phyloP scores from a whole-genome alignment of 768 basidiomycete species.

The Naematelia encephala region DNA sequence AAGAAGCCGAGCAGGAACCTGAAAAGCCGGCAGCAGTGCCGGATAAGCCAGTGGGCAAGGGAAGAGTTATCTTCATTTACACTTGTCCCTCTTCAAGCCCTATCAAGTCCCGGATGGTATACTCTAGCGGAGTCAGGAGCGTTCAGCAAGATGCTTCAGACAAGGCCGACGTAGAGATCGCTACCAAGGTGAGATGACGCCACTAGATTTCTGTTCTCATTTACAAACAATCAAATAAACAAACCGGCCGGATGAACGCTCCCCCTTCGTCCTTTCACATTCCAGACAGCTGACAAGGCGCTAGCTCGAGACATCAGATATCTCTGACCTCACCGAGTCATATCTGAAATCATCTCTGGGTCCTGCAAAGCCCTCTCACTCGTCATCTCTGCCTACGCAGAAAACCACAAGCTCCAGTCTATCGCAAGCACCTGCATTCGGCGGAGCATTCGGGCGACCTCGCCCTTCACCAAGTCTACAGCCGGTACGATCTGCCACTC shows the following conservation, averaged over 20 bases:
- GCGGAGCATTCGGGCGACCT: conserved; percentile 33
- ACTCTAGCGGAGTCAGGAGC: conserved; percentile 66
- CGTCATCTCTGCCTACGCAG: conserved; percentile 33
- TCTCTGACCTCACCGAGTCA: conserved; percentile 64
- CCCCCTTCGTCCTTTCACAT: not conserved
- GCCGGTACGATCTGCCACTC: conserved; percentile 26
- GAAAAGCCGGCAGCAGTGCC: conserved; percentile 5
- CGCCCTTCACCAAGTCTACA: conserved; percentile 21
- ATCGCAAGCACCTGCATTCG: conserved; percentile 14
- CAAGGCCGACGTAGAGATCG: conserved; percentile 54
- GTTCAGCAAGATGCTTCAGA: conserved; percentile 61
- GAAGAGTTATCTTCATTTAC: conserved; percentile 71
- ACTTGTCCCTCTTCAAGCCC: conserved; percentile 78
- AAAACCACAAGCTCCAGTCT: conserved; percentile 8
- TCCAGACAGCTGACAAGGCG: conserved; percentile 51
- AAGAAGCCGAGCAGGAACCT: conserved; percentile 10
- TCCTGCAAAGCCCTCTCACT: conserved; percentile 31
- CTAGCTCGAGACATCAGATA: conserved; percentile 81
- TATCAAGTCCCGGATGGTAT: conserved; percentile 83
- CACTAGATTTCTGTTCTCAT: not conserved
- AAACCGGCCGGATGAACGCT: no score
- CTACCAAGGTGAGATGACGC: conserved; percentile 51
- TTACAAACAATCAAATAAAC: no score
- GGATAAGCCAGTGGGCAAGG: conserved; percentile 21
- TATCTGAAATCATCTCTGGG: conserved; percentile 62